These are phyloP conservation scores for Amanita phalloides DNA, from an alignment of 768 basidiomycete species.

Conservation along the genomic window DNA sequence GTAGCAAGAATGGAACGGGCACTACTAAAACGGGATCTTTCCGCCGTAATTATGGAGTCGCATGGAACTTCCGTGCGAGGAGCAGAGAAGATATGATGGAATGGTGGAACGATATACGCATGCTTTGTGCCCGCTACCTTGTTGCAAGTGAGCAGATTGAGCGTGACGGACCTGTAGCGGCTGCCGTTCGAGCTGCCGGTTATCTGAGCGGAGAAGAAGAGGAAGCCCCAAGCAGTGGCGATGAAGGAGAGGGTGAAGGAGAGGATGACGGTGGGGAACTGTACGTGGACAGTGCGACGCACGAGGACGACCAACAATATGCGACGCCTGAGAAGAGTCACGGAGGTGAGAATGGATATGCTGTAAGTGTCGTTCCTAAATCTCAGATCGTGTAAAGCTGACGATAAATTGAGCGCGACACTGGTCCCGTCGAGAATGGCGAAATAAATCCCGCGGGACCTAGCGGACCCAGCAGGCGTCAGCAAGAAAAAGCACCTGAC, in stretches of 20 bases:
- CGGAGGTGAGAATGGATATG: slow-evolving; percentile 47
- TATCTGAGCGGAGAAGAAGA: slow-evolving; percentile 62
- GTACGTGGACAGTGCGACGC: slow-evolving; percentile 8
- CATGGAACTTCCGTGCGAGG: slow-evolving; percentile 85
- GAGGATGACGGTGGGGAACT: slow-evolving; percentile 18
- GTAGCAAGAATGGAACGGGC: slow-evolving; percentile 72
- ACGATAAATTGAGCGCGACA: background rate
- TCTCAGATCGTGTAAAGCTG: background rate
- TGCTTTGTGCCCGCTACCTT: slow-evolving; percentile 89
- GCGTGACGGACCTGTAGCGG: slow-evolving; percentile 83
- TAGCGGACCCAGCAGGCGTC: background rate
- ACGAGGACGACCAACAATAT: slow-evolving; percentile 51
- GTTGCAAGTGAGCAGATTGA: slow-evolving; percentile 93
- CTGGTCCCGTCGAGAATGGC: background rate
- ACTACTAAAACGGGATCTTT: slow-evolving; percentile 49
- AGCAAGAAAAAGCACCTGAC: slow-evolving; percentile 3
- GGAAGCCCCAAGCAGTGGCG: slow-evolving; percentile 19
- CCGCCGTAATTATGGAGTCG: slow-evolving; percentile 26
- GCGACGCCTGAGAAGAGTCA: slow-evolving; percentile 31
- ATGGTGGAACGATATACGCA: slow-evolving; percentile 98
- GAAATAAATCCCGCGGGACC: background rate
- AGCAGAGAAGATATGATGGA: slow-evolving; percentile 98
- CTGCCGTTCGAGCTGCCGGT: slow-evolving; percentile 83
- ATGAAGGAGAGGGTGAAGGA: slow-evolving; percentile 35
- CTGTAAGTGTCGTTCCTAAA: slow-evolving; percentile 31